Evolutionary conservation across 257 asterid genomes (phyloP), one percentile per base, ranked within the genome.

Genomic region (Salvia splendens): DNA sequence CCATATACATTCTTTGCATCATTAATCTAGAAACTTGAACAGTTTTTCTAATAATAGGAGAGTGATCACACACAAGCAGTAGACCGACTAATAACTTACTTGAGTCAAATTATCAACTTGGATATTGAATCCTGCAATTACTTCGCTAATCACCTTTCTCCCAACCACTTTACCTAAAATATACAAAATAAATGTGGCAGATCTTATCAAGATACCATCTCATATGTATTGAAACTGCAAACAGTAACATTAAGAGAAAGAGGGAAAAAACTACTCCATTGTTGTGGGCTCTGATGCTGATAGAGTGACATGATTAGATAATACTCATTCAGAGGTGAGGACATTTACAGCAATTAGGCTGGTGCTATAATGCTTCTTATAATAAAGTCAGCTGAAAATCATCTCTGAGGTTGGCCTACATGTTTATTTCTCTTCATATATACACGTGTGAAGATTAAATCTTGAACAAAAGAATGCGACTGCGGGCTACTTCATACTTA

Each of bases 41-140:
- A 24, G 14, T 51, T 20, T 45, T 36, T 61, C 51, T 14, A 15
- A 64, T 57, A 56, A 50, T 8, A 28, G 49, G 55, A 57, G 60
- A 42, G 43, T n/a, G 4, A 56, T 40, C n/a, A 72, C 30, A 15
- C 49, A 36, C 12, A 17, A 75, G 73, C 28, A 54, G 9, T 38
- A 33, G 64, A 64, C 51, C 57, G 17, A 59, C 55, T 55, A 55
- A 65, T 55, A 62, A 79, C 95, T 84, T 82, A 92, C 98, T 79
- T 92, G 99, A 68, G 99, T 93, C 85, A 93, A 81, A 77, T 93
- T 93, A 78, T 84, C 83, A 75, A 93, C 89, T 85, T 93, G 99
- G 83, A 93, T 93, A 76, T 93, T 93, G 86, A 90, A 93, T 60
- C 78, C 81, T 79, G 81, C 85, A 56, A 80, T 85, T 49, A 83